Percentiles rank a stretch among this genome's conserved stretches.
These are phyloP conservation scores for Pythium volutum DNA, from an alignment of 352 stramenopile genomes.

Conservation along the genomic window DNA sequence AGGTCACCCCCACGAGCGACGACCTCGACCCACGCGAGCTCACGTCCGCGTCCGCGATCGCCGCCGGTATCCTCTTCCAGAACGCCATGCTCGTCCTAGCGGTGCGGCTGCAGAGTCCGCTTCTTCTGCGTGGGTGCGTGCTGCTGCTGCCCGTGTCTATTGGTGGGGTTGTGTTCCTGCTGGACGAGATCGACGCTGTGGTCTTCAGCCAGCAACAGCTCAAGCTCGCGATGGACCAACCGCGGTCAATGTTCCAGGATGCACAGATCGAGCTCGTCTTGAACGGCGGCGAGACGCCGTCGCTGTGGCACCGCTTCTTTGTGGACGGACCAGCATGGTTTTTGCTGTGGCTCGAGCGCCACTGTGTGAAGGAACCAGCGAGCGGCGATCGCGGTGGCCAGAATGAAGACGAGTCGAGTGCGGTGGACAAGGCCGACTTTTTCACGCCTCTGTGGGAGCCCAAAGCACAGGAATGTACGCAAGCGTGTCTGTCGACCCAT, in stretches of 20 bases:
- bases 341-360: conserved; percentile 33
- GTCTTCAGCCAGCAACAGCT: conserved; percentile 35
- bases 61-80: not conserved
- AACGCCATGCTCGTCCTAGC: not conserved
- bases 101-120: conserved; percentile 1
- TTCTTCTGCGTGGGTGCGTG: conserved; percentile 11
- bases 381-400: not conserved
- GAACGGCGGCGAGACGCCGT: conserved; percentile 36
- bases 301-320: conserved; percentile 47
- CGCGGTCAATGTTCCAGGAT: conserved; percentile 20
- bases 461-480: not conserved
- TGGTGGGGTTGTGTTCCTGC: conserved; percentile 4
- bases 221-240: conserved; percentile 1
- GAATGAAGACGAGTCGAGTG: not conserved
- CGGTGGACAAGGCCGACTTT: conserved; percentile 32
- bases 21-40: conserved; percentile 13
- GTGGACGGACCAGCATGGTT: conserved; percentile 47
- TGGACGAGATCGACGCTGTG: conserved; percentile 32
- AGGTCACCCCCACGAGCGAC: conserved; percentile 5
- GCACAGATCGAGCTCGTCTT: conserved; percentile 26
- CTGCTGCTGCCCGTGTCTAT: conserved; percentile 15
- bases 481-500: conserved; percentile 1
- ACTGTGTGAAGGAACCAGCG: conserved; percentile 16
- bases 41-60: conserved; percentile 1
- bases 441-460: conserved; percentile 29